Evolutionary conservation across 148 eudicot species (phyloP), one percentile per base, ranked within the genome.

Genomic region (Nyssa sinensis): DNA sequence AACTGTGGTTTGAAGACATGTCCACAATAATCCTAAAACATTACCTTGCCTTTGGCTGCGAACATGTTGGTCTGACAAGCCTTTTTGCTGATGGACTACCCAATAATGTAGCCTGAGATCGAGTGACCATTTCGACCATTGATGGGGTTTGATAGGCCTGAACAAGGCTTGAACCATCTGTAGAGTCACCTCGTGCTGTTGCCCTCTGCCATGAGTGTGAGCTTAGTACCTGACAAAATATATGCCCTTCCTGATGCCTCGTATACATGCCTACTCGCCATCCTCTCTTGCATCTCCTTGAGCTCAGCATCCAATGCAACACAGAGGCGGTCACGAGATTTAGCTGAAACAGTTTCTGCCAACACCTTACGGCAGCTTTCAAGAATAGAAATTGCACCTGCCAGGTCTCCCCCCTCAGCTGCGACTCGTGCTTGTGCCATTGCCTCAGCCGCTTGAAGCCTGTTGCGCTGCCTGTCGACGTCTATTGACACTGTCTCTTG

Each of bases 181-280:
- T 86, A 29, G 90, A 85, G 68, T 92, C 90, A 3, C 93, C 97
- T 44, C 95, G 77, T 9, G 90, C 86, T 2, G 95, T 93, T 5
- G 98, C 98, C 66, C 98, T 74, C 79, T 93, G 98, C 98, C 98
- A 93, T 1, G 98, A 93, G 74, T 91, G 98, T 12, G 96, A 91
- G 75, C 98, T 93, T 77, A 93, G 81, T n/a, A n/a, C 98, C 98
- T n/a, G 98, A 91, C 35, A 93, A 79, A 41, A 93, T 85, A 75
- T 86, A 93, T 3, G 98, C 98, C 75, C 98, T 83, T 49, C 98
- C 98, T 0, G 98, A 89, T 58, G 88, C 80, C 84, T 93, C 98
- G 9, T 93, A 93, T 5, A 84, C 86, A 12, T 81, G 92, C 49
- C 93, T 87, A 66, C 81, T 91, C n/a, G 83, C 81, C 96, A 91